Evolutionary conservation across 2,329 filamentous ascomycete species (phyloP), one percentile per base, ranked within the genome.

Genomic region (Aspergillus pseudoviridinutans): DNA sequence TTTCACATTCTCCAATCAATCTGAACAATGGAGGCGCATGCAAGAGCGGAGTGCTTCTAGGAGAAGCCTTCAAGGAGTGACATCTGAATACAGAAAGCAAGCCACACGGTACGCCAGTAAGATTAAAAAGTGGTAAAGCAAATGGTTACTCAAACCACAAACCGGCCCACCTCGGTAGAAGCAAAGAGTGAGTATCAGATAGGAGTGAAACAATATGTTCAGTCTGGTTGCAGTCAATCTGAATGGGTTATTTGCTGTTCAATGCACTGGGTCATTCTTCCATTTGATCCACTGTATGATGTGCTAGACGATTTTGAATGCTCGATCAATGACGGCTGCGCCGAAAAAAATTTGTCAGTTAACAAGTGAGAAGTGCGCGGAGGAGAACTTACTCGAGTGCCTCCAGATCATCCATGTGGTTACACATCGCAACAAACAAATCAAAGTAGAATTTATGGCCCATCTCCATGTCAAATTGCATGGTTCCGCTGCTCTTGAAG

Each of bases 381-480:
- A 53, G 46, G 58, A 29, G 28, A 29, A 58, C 84, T 75, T 87
- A 89, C 84, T 85, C 88, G 77, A 91, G 87, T 74, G 94, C 91
- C 79, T 91, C 88, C 79, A 97, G 87, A 78, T 97, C 92, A 84
- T 97, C 92, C 72, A 97, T 89, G 81, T 96, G 92, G 80, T 96
- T 97, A 83, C 91, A 96, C 88, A 97, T 90, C 71, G 92, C 92
- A 74, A 97, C 92, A 77, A 97, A 97, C 78, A 97, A 82, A 83
- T 97, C 92, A 80, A 97, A 97, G 84, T 94, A 97, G 80, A 97
- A 84, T 83, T 92, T 92, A 79, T 86, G 92, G 76, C 92, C 92
- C 77, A 87, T 87, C 82, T 96, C 91, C 92, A 97, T 97, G 82
- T 97, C 92, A 81, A 90, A 88, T 84, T 97, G 92, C 92, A 97